Evolutionary conservation across 2,329 filamentous ascomycete genomes (phyloP), one percentile per base, ranked within the genome.

Genomic region (Hymenoscyphus linearis): DNA sequence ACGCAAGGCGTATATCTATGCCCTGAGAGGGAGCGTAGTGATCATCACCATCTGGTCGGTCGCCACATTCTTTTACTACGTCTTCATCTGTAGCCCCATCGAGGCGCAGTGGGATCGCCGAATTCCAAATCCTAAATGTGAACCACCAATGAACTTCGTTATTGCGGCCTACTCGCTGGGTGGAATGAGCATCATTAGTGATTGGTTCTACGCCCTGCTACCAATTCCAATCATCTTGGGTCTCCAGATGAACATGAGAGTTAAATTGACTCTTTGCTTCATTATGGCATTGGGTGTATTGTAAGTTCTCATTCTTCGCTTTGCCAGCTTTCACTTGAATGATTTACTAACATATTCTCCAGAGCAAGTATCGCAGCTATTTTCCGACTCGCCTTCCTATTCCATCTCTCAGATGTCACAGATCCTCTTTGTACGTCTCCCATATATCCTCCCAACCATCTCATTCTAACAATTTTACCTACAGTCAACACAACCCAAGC

Each of bases 41-140:
- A 67, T 83, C 35, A 74, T 84, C 55, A 69, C 72, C 18, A 69
- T 82, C 55, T 83, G 79, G 80, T 82, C 79, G 47, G 65, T 76
- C 22, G 78, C 76, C n/a, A 75, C 81, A 40, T 82, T 82, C 36
- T 52, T 67, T 53, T 67, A 64, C 44, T 56, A 64, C 18, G 34
- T 69, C 18, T 68, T 69, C 37, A 64, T 67, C 40, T 69, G 67
- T 52, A 58, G 52, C 3, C 66, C 67, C 5, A 37, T 68, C 16
- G 65, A 74, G 50, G 79, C 79, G 18, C 81, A 84, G 65, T 84
- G 82, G 82, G 80, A 83, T 16, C 14, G 14, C 14, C 3, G 13
- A 4, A 40, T 40, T n/a, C 1, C 14, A 2, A 40, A 40, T 18
- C 37, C 16, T n/a, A 40, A 5, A 40, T 40, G 37, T 5, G 13